These are phyloP conservation scores for Aspergillus uvarum DNA, from an alignment of 2,329 filamentous ascomycete species.

Conservation along the genomic window DNA sequence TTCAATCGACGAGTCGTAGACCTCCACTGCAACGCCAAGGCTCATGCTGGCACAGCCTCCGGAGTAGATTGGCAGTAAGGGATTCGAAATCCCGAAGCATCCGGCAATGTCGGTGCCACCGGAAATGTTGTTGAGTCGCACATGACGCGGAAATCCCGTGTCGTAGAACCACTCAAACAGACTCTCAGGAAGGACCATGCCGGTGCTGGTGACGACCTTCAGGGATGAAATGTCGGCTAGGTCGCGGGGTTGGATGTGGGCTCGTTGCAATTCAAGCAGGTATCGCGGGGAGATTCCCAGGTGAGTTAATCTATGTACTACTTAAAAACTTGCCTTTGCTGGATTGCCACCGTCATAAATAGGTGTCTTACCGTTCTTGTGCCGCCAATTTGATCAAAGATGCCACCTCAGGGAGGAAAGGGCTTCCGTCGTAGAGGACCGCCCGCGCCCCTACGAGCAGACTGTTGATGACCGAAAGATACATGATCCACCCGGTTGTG, in stretches of 20 bases:
- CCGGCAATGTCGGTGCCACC: slow-evolving; percentile 72
- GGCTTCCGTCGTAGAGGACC: slow-evolving; percentile 80
- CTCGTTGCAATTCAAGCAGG: slow-evolving; percentile 69
- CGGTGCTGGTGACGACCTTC: slow-evolving; percentile 66
- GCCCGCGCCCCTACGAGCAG: slow-evolving; percentile 61
- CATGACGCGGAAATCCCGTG: slow-evolving; percentile 63
- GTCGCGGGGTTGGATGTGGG: slow-evolving; percentile 60
- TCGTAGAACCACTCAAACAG: slow-evolving; percentile 81
- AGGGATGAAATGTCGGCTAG: slow-evolving; percentile 64
- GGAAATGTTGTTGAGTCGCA: slow-evolving; percentile 71
- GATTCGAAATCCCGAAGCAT: slow-evolving; percentile 55
- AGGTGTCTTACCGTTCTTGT: not conserved
- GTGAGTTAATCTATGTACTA: slow-evolving; percentile 58
- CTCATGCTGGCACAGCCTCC: slow-evolving; percentile 57
- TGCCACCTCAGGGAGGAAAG: slow-evolving; percentile 68
- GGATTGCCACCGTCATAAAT: too few species aligned
- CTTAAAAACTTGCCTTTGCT: not conserved
- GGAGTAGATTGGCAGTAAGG: slow-evolving; percentile 64
- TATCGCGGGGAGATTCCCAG: slow-evolving; percentile 76
- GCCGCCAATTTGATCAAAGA: slow-evolving; percentile 63
- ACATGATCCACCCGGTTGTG: slow-evolving; percentile 88
- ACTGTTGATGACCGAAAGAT: slow-evolving; percentile 60
- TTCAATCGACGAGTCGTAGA: slow-evolving; percentile 58
- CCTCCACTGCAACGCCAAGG: slow-evolving; percentile 55
- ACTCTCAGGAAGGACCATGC: slow-evolving; percentile 76